These are phyloP conservation scores for Solanum sejunctum DNA, from an alignment of 257 asterid species.

Conservation along the genomic window DNA sequence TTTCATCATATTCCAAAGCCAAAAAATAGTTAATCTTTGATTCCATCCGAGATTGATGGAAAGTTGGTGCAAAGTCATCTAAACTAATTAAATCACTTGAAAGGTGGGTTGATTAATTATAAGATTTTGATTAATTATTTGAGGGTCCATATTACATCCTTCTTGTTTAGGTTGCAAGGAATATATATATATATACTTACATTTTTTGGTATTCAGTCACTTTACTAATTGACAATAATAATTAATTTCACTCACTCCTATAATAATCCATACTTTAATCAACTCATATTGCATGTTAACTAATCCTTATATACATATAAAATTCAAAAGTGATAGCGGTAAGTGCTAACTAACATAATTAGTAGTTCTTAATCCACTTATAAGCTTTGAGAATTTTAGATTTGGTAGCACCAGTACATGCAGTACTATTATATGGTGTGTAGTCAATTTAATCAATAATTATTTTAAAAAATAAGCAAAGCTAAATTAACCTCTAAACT, in stretches of 20 bases:
- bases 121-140: not conserved
- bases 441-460: not conserved
- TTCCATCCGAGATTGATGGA: too few species aligned
- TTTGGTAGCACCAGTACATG: not conserved
- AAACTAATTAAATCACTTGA: not conserved
- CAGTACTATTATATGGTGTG: not conserved
- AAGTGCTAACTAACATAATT: not conserved
- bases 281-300: not conserved
- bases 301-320: not conserved
- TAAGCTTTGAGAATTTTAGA: not conserved
- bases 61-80: conserved; percentile 2
- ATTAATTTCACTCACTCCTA: not conserved
- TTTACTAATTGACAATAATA: not conserved
- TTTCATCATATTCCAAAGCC: too few species aligned
- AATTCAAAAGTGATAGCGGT: not conserved
- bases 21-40: too few species aligned
- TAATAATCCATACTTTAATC: not conserved
- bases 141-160: not conserved
- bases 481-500: not conserved
- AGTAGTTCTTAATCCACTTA: not conserved
- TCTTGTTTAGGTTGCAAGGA: not conserved
- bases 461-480: not conserved
- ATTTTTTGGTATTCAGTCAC: not conserved
- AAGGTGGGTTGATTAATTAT: not conserved
- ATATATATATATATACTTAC: not conserved